Percentiles rank a stretch among this genome's conserved stretches.
Evolutionary conservation across 1,284 basidiomycete genomes (phyloP).

Genomic region (Ustilago trichophora): DNA sequence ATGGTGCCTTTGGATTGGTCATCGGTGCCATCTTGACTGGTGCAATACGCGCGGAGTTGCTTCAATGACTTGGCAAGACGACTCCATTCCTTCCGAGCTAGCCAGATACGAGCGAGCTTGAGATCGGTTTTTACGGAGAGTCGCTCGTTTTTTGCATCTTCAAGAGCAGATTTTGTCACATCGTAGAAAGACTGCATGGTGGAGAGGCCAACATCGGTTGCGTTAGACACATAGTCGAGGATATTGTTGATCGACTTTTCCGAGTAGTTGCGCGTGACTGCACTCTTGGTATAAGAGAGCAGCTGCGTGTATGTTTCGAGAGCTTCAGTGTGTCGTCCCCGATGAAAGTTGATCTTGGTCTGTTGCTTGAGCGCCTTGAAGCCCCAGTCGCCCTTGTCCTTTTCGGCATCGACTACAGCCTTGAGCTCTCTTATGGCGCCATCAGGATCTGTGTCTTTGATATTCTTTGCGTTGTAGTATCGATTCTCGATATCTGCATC

Average conservation of each 20-base stretch:
- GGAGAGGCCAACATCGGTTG: conserved; percentile 78
- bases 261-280: conserved; percentile 63
- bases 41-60: conserved; percentile 69
- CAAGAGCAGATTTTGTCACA: conserved; percentile 85
- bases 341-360: conserved; percentile 90
- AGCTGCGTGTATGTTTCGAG: conserved; percentile 84
- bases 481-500: conserved; percentile 96
- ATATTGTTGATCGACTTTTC: conserved; percentile 99
- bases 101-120: conserved; percentile 96
- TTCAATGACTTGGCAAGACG: conserved; percentile 74
- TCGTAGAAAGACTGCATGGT: conserved; percentile 94
- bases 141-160: conserved; percentile 96
- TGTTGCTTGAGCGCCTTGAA: conserved; percentile 99
- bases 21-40: conserved; percentile 74
- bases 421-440: conserved; percentile 86
- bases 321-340: conserved; percentile 81
- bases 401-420: conserved; percentile 85
- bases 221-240: conserved; percentile 89
- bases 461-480: conserved; percentile 96
- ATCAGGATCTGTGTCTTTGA: conserved; percentile 90
- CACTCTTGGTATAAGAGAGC: conserved; percentile 78
- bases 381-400: conserved; percentile 89
- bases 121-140: conserved; percentile 94
- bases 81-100: conserved; percentile 89
- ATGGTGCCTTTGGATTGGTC: conserved; percentile 90